A percentile compares a stretch with the other conserved stretches of the same genome.
Conservation (phyloP, 306 rosid species). For the Arachis hypogaea region DNA sequence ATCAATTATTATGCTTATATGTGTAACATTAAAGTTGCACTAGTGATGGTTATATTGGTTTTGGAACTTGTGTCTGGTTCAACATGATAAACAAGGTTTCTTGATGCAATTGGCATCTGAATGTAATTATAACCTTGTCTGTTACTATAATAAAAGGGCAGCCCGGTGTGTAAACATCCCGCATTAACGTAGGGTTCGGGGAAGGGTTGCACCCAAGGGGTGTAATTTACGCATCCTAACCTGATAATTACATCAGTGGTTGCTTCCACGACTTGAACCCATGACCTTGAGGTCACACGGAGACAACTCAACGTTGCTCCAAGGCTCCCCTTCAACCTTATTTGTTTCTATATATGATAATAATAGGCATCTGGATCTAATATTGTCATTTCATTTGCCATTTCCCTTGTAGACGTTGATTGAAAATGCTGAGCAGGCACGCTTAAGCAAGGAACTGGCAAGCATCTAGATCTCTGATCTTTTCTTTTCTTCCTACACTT, state of each 20-base stretch:
- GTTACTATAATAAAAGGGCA: too few relatives aligned
- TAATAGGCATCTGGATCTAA: background rate
- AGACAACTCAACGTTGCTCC: too few relatives aligned
- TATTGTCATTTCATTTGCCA: conserved; percentile 29
- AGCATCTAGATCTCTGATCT: conserved; percentile 37
- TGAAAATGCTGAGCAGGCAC: conserved; percentile 80
- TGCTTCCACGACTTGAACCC: too few relatives aligned
- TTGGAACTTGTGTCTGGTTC: conserved; percentile 20
- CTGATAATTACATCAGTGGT: too few relatives aligned
- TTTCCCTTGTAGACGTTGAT: conserved; percentile 69
- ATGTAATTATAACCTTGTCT: conserved; percentile 18
- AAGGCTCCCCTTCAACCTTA: too few relatives aligned
- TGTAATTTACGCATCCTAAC: too few relatives aligned
- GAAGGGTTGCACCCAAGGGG: too few relatives aligned
- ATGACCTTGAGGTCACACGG: too few relatives aligned
- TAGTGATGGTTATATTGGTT: conserved; percentile 22
- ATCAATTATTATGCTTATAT: conserved; percentile 20
- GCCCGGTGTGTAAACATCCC: too few relatives aligned
- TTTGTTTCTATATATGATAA: background rate
- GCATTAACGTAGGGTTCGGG: too few relatives aligned
- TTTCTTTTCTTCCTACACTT: background rate
- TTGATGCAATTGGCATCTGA: conserved; percentile 33
- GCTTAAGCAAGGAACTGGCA: conserved; percentile 97
- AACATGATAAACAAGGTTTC: conserved; percentile 33
- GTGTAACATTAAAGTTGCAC: background rate